phyloP scores from a whole-genome alignment of 352 stramenopile genomes.

The Phytophthora agathidicida region DNA sequence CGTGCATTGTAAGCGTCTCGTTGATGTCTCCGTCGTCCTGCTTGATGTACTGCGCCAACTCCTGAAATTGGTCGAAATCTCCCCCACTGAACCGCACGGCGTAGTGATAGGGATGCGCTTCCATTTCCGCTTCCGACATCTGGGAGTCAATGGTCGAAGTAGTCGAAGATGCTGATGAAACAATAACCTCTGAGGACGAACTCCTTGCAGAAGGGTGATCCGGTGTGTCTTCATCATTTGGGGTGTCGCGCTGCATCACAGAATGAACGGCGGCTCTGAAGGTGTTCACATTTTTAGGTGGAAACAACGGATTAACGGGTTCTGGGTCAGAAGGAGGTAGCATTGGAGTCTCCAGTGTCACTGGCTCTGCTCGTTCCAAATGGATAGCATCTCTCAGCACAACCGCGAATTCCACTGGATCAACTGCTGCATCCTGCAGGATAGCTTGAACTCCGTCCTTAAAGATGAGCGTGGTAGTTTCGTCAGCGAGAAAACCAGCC shows the following conservation, averaged over 20 bases:
- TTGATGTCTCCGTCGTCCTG: slow-evolving; percentile 11
- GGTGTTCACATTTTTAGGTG: neutral
- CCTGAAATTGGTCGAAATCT: slow-evolving; percentile 6
- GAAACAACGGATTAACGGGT: neutral
- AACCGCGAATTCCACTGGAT: slow-evolving; percentile 16
- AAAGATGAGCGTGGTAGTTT: slow-evolving; percentile 11
- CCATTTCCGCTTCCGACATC: slow-evolving; percentile 7
- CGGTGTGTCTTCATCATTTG: neutral
- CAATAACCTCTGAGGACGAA: neutral
- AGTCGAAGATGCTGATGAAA: neutral
- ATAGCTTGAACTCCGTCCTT: slow-evolving; percentile 12
- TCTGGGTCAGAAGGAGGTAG: neutral
- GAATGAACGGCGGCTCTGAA: neutral
- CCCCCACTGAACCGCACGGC: slow-evolving; percentile 8
- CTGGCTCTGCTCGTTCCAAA: neutral
- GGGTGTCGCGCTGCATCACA: neutral
- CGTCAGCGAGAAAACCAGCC: slow-evolving; percentile 11
- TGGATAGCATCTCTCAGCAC: slow-evolving; percentile 7
- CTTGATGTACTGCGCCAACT: slow-evolving; percentile 11
- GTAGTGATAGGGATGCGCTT: slow-evolving; percentile 11
- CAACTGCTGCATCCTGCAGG: slow-evolving; percentile 1
- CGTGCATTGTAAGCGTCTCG: slow-evolving; percentile 10
- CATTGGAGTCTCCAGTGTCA: neutral
- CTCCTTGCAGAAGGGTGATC: neutral
- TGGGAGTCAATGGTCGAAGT: neutral